Conservation (phyloP, 495 filamentous ascomycete genomes). For the Stereocaulon alpinum region DNA sequence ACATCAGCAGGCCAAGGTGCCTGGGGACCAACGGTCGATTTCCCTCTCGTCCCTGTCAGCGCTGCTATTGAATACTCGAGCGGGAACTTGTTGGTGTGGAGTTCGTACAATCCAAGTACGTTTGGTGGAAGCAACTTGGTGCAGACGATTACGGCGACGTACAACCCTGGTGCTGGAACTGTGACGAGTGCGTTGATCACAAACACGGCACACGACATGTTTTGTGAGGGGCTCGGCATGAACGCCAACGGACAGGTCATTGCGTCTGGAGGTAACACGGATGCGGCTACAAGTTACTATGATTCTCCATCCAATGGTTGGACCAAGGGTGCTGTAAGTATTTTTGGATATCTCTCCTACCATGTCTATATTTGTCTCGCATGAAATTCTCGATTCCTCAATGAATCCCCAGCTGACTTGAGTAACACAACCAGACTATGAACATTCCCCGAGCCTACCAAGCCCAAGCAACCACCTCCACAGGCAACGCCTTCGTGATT, state of each 20-base stretch:
- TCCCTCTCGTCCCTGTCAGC: conserved; percentile 41
- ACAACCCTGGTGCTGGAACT: conserved; percentile 24
- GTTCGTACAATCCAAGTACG: conserved; percentile 29
- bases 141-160: conserved; percentile 37
- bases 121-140: conserved; percentile 30
- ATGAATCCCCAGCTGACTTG: too few relatives aligned
- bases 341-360: not conserved
- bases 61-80: conserved; percentile 28
- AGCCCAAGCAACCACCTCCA: conserved; percentile 37
- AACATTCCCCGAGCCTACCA: conserved; percentile 47
- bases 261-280: conserved; percentile 42
- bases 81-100: conserved; percentile 36
- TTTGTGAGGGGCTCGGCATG: conserved; percentile 48
- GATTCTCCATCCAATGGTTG: conserved; percentile 7
- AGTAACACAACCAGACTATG: conserved; percentile 24
- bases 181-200: conserved; percentile 30
- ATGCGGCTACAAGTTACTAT: conserved; percentile 38
- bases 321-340: conserved; percentile 10
- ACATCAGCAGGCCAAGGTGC: conserved; percentile 16
- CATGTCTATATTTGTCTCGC: not conserved
- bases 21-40: conserved; percentile 42
- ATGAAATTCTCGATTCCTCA: too few relatives aligned
- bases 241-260: conserved; percentile 40
- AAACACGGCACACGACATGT: conserved; percentile 49
- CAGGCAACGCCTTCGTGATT: conserved; percentile 48